These are phyloP conservation scores for Candida ficus DNA, from an alignment of 805 yeast genomes.

Conservation along the genomic window DNA sequence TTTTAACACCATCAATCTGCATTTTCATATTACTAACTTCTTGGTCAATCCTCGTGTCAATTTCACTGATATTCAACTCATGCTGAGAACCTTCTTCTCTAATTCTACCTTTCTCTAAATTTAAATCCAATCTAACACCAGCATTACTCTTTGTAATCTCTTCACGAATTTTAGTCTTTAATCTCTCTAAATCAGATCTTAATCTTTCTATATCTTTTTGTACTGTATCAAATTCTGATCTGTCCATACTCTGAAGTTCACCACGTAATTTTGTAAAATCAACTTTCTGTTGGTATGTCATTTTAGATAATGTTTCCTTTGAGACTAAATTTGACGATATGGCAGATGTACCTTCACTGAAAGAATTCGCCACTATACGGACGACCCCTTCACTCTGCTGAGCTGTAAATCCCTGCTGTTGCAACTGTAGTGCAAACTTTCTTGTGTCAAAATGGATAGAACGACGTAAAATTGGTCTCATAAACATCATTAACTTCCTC, in stretches of 20 bases:
- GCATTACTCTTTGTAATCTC: slow-evolving; percentile 89
- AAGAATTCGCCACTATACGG: slow-evolving; percentile 62
- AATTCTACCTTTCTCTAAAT: slow-evolving; percentile 90
- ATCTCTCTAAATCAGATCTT: slow-evolving; percentile 77
- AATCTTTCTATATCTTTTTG: slow-evolving; percentile 85
- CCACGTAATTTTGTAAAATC: slow-evolving; percentile 94
- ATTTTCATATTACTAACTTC: slow-evolving; percentile 92
- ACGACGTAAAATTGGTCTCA: background rate
- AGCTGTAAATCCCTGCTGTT: slow-evolving; percentile 64
- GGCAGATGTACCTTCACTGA: slow-evolving; percentile 73
- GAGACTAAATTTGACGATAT: slow-evolving; percentile 78
- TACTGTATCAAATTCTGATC: slow-evolving; percentile 74
- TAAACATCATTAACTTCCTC: slow-evolving; percentile 4
- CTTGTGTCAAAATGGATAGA: slow-evolving; percentile 24
- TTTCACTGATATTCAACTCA: slow-evolving; percentile 89
- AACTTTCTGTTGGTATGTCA: slow-evolving; percentile 93
- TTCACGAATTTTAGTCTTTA: slow-evolving; percentile 80
- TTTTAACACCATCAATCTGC: slow-evolving; percentile 91
- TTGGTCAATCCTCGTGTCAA: slow-evolving; percentile 91
- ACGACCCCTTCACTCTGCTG: slow-evolving; percentile 81
- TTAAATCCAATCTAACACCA: slow-evolving; percentile 84
- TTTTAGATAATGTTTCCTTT: slow-evolving; percentile 73
- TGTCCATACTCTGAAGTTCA: slow-evolving; percentile 83
- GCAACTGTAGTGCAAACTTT: slow-evolving; percentile 19
- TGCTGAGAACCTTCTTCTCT: slow-evolving; percentile 92